A percentile compares a stretch with the other conserved stretches of the same genome.
phyloP scores from a whole-genome alignment of 75 land plant genomes.

The Pinus tabuliformis region DNA sequence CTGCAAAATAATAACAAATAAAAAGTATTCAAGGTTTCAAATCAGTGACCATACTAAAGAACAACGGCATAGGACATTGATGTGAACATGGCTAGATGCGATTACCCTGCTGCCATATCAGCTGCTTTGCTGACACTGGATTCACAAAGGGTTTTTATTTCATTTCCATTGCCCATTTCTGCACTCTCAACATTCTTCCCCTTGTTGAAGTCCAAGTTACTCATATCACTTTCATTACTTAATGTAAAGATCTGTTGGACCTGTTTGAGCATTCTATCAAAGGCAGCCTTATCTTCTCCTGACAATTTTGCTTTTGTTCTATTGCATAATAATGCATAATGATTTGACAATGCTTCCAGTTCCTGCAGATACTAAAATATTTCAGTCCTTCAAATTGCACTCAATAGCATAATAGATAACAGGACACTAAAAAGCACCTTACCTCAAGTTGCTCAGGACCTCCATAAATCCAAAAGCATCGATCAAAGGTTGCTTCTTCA shows the following conservation, averaged over 20 bases:
- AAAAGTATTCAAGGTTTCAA: background rate
- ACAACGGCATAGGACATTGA: background rate
- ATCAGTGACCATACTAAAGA: background rate
- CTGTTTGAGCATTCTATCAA: conserved; percentile 71
- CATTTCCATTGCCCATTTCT: conserved; percentile 39
- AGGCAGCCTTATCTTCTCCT: conserved; percentile 69
- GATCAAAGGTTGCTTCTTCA: conserved; percentile 93
- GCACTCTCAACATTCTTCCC: conserved; percentile 80
- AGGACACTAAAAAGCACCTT: background rate
- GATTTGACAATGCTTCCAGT: conserved; percentile 90
- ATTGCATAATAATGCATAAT: conserved; percentile 77
- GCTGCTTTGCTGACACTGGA: conserved; percentile 96
- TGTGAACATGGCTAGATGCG: background rate
- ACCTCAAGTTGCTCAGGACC: conserved; percentile 99
- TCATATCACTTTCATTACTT: conserved; percentile 44
- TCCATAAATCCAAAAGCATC: conserved; percentile 98
- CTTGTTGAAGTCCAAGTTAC: conserved; percentile 47
- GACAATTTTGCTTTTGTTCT: conserved; percentile 78
- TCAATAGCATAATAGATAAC: background rate
- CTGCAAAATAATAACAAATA: conserved; percentile 35
- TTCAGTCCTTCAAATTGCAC: background rate
- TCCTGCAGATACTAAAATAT: conserved; percentile 43
- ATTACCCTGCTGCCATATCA: conserved; percentile 95
- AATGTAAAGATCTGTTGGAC: conserved; percentile 79
- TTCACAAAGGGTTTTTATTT: conserved; percentile 75